Evolutionary conservation across 371 early-diverging fungal species (phyloP).

Genomic region (Mortierella sp.): DNA sequence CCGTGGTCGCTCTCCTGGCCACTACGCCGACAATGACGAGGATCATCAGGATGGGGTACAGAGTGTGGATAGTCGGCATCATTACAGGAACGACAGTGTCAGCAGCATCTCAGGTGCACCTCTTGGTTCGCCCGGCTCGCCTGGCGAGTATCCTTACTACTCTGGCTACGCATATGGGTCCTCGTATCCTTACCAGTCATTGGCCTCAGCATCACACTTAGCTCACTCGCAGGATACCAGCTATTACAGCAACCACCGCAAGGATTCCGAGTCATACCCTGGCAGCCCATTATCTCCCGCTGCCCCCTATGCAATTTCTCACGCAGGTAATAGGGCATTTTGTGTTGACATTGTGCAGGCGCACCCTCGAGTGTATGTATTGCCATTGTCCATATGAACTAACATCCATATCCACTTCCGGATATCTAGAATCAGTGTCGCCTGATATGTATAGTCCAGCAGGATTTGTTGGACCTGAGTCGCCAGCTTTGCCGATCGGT

Average conservation of each 20-base stretch:
- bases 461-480: conserved; percentile 40
- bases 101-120: conserved; percentile 42
- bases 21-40: conserved; percentile 81
- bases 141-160: conserved; percentile 46
- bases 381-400: not conserved
- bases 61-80: conserved; percentile 21
- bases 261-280: conserved; percentile 46
- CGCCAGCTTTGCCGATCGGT: conserved; percentile 18
- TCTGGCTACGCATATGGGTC: conserved; percentile 43
- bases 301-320: conserved; percentile 20
- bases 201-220: conserved; percentile 50
- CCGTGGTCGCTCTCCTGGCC: conserved; percentile 95
- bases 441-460: conserved; percentile 56
- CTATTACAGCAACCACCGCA: conserved; percentile 41
- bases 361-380: not conserved
- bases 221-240: conserved; percentile 36
- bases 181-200: conserved; percentile 51
- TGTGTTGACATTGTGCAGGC: not conserved
- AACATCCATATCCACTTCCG: not conserved
- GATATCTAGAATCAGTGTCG: conserved; percentile 33
- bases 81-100: conserved; percentile 53
- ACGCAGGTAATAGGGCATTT: conserved; percentile 22
- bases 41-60: conserved; percentile 16
- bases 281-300: conserved; percentile 48
- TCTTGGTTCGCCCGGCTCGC: conserved; percentile 30